phyloP scores from a whole-genome alignment of 495 filamentous ascomycete species.

The Penicillium atrosanguineum region DNA sequence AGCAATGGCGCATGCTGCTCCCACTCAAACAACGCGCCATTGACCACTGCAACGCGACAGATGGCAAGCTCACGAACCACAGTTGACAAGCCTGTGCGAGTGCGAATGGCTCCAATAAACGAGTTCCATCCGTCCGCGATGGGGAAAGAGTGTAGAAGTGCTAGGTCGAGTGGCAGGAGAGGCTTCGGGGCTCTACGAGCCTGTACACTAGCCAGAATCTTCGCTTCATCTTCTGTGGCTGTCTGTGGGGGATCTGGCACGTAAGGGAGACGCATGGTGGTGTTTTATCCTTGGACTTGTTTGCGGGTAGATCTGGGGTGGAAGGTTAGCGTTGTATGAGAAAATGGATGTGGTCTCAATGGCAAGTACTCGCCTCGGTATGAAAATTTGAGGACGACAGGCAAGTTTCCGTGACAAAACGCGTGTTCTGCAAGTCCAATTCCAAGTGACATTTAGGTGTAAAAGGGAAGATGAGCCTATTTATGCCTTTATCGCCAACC shows the following conservation, averaged over 20 bases:
- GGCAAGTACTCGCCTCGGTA: not conserved
- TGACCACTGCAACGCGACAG: conserved; percentile 70
- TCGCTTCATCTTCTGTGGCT: conserved; percentile 40
- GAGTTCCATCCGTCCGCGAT: conserved; percentile 79
- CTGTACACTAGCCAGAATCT: conserved; percentile 59
- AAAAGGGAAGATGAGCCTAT: not conserved
- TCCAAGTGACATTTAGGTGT: not conserved
- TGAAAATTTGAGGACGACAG: not conserved
- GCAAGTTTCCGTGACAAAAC: not conserved
- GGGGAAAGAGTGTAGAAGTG: conserved; percentile 69
- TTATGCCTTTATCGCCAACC: conserved; percentile 16
- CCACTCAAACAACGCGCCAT: conserved; percentile 78
- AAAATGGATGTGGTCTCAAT: not conserved
- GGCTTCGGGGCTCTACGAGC: conserved; percentile 62
- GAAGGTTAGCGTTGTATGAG: not conserved
- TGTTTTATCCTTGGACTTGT: not conserved
- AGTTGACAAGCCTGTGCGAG: conserved; percentile 55
- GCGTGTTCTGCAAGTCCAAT: not conserved
- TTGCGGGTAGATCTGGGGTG: not conserved
- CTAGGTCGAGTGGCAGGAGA: conserved; percentile 67
- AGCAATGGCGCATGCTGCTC: conserved; percentile 69
- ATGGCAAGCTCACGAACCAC: conserved; percentile 70
- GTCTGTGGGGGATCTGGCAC: conserved; percentile 54
- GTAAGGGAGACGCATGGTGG: conserved; percentile 72
- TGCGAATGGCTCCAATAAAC: conserved; percentile 73